These are phyloP conservation scores for Polyporus arcularius DNA, from an alignment of 768 basidiomycete species.

Conservation along the genomic window DNA sequence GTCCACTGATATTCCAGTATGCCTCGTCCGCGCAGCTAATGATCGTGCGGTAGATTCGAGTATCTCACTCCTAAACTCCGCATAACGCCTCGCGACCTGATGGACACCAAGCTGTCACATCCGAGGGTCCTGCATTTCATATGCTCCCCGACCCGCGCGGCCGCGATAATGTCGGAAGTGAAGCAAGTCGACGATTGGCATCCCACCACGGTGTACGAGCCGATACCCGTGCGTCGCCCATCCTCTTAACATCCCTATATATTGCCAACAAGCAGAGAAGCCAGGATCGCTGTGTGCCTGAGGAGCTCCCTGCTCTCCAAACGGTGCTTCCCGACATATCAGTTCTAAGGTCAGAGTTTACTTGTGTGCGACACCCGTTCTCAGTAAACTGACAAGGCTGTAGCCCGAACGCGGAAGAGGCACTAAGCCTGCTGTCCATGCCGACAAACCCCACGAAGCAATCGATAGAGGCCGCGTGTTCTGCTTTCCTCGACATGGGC, in stretches of 20 bases:
- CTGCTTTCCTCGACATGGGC: conserved; percentile 59
- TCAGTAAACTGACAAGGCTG: neutral
- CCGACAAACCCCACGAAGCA: conserved; percentile 48
- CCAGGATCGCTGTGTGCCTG: conserved; percentile 79
- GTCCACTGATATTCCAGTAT: conserved; percentile 8
- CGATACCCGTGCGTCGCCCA: conserved; percentile 67
- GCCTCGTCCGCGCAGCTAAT: neutral
- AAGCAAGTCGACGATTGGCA: conserved; percentile 54
- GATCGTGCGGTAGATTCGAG: conserved; percentile 57
- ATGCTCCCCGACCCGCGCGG: conserved; percentile 77
- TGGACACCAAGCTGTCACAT: conserved; percentile 48
- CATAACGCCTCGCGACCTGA: conserved; percentile 70
- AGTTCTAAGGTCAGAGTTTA: conserved; percentile 60
- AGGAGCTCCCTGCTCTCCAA: conserved; percentile 69
- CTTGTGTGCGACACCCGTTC: too few relatives aligned
- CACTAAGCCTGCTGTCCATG: conserved; percentile 63
- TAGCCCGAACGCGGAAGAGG: conserved; percentile 89
- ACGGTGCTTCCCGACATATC: conserved; percentile 58
- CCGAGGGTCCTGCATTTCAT: conserved; percentile 75
- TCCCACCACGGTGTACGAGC: conserved; percentile 78
- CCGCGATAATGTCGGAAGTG: conserved; percentile 66
- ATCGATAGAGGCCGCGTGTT: conserved; percentile 68
- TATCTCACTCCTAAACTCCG: conserved; percentile 75
- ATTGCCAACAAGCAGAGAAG: conserved; percentile 15
- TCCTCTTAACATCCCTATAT: neutral